phyloP scores from a whole-genome alignment of 75 land plant genomes.

The Selaginella moellendorffii region DNA sequence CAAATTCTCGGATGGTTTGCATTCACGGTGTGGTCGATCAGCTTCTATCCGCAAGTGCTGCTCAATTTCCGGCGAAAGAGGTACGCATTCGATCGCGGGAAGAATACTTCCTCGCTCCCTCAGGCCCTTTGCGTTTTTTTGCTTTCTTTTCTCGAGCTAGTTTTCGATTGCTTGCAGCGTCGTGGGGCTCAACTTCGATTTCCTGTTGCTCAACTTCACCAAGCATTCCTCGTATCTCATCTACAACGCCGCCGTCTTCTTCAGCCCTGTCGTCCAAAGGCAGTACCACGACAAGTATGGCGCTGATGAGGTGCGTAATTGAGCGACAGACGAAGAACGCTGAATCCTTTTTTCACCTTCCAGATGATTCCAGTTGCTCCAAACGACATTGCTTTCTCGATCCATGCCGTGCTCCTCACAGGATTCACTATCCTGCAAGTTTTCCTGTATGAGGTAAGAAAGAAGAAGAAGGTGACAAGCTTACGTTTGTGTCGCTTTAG shows the following conservation, averaged over 20 bases:
- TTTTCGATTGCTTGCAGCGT: too few relatives aligned
- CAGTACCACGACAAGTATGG: slow-evolving; percentile 79
- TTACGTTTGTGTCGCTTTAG: slow-evolving; percentile 38
- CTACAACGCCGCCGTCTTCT: too few relatives aligned
- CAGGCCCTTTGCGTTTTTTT: too few relatives aligned
- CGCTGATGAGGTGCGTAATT: slow-evolving; percentile 38
- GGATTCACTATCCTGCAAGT: slow-evolving; percentile 50
- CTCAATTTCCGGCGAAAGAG: slow-evolving; percentile 79
- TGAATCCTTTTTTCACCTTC: too few relatives aligned
- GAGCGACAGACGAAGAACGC: too few relatives aligned
- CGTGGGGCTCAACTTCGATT: slow-evolving; percentile 90
- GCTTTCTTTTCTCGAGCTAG: too few relatives aligned
- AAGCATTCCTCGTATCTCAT: too few relatives aligned
- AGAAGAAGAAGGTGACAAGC: not conserved
- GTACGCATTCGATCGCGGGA: too few relatives aligned
- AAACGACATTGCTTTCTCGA: slow-evolving; percentile 93
- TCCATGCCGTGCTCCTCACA: slow-evolving; percentile 81
- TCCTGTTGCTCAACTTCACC: slow-evolving; percentile 73
- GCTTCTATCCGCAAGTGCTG: too few relatives aligned
- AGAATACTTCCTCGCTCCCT: too few relatives aligned
- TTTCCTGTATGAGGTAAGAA: slow-evolving; percentile 57
- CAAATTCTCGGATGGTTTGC: too few relatives aligned
- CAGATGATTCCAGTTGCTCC: slow-evolving; percentile 96
- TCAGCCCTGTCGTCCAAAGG: slow-evolving; percentile 58
- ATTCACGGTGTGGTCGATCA: too few relatives aligned